Evolutionary conservation across 805 yeast species (phyloP), one percentile per base, ranked within the genome.

Genomic region (Teunomyces tritomae): DNA sequence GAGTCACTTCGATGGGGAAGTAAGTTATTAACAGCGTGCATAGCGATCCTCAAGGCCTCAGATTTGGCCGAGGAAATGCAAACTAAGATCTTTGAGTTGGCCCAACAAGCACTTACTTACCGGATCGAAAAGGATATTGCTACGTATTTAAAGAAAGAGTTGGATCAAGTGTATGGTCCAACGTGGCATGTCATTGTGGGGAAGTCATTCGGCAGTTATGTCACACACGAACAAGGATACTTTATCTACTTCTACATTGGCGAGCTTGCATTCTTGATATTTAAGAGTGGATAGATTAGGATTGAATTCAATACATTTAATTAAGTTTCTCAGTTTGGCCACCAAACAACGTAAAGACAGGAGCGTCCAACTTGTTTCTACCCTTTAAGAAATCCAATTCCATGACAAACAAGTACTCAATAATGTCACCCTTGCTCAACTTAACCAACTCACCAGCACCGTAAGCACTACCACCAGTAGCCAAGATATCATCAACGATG

Each of bases 341-440:
- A 48, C 83, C 83, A 58, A 94, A 76, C 55, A 94, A 78, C 39
- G 99, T 94, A 77, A 82, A 91, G n/a, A 87, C 86, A 28, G 92
- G 95, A 39, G 94, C 89, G 49, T 76, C 78, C 59, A 94, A 83
- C 73, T 82, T 86, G 48, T 87, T 91, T 71, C 96, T 84, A 56
- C 99, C 99, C 64, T 90, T 85, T 65, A 94, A 81, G 81, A 92
- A 94, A 62, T 89, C 92, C 61, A 94, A 83, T 73, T 94, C 99
- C 88, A 94, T 83, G 40, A 94, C 89, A 63, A 94, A 94, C 54
- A 85, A 73, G 67, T 83, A 94, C 70, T 90, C 96, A 45, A 85
- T 65, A 46, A 91, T 78, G 50, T 84, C 79, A 51, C 85, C 96
- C 48, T 84, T 83, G 51, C 84, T 76, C 66, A 78, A 71, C 45